Percentiles rank a stretch among this genome's conserved stretches.
phyloP scores from a whole-genome alignment of 2,329 filamentous ascomycete genomes.

The Botrytis deweyae region DNA sequence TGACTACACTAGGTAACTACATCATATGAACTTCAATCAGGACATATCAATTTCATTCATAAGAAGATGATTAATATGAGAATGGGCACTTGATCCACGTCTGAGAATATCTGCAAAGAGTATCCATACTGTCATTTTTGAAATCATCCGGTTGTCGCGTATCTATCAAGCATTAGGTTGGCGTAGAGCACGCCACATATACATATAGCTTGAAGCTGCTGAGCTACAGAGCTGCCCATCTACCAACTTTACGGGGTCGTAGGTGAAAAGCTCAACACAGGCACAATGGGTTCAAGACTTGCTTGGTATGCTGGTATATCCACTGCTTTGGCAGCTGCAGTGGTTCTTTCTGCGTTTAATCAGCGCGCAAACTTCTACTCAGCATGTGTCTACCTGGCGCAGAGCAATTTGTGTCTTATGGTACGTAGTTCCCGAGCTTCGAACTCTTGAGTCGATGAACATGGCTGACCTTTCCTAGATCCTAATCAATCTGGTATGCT shows the following conservation, averaged over 20 bases:
- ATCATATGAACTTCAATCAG: constrained; percentile 2
- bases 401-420: constrained; percentile 94
- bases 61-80: neutral
- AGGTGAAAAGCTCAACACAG: neutral
- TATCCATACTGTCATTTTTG: neutral
- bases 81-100: neutral
- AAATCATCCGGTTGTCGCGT: neutral
- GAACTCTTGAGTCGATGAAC: neutral
- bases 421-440: constrained; percentile 48
- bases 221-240: neutral
- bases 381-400: constrained; percentile 91
- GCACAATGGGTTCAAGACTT: constrained; percentile 39
- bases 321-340: constrained; percentile 76
- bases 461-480: constrained; percentile 55
- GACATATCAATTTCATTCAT: neutral
- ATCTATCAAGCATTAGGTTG: neutral
- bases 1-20: neutral
- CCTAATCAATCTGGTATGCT: constrained; percentile 70
- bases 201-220: neutral
- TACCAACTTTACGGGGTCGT: neutral
- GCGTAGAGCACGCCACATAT: constrained; percentile 6
- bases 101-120: neutral
- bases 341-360: constrained; percentile 87
- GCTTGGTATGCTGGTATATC: constrained; percentile 61
- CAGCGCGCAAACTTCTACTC: constrained; percentile 98